A percentile compares a stretch with the other conserved stretches of the same genome.
Evolutionary conservation across 2,329 filamentous ascomycete species (phyloP).

Genomic region (Alternaria sp.): DNA sequence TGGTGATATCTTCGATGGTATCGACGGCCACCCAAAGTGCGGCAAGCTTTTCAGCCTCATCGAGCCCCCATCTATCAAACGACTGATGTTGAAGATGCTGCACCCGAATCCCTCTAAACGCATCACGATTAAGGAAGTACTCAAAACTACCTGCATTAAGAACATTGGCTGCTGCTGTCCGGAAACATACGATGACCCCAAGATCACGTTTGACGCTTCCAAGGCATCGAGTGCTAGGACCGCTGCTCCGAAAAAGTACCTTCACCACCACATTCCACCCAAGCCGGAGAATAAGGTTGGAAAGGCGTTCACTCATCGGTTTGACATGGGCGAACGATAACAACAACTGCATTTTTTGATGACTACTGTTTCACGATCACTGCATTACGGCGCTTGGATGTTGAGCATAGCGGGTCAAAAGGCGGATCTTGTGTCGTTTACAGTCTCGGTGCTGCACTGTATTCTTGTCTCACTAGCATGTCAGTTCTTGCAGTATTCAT

Average conservation of each 20-base stretch:
- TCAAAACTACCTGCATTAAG: conserved; percentile 77
- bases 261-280: conserved; percentile 57
- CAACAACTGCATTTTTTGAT: conserved; percentile 2
- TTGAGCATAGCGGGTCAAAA: conserved; percentile 7
- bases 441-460: conserved; percentile 2
- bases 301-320: conserved; percentile 49
- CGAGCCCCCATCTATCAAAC: conserved; percentile 70
- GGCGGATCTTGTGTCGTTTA: background rate
- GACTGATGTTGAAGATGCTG: conserved; percentile 81
- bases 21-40: conserved; percentile 70
- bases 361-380: conserved; percentile 5
- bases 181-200: conserved; percentile 73
- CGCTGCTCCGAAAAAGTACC: conserved; percentile 50
- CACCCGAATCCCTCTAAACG: conserved; percentile 79
- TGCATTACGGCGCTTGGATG: conserved; percentile 6
- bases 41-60: conserved; percentile 73
- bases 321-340: conserved; percentile 52
- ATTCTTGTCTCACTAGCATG: conserved; percentile 7
- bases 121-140: conserved; percentile 72
- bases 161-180: conserved; percentile 81
- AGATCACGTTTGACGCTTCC: conserved; percentile 68
- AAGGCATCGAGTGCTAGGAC: conserved; percentile 46
- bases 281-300: conserved; percentile 49
- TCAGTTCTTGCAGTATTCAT: background rate
- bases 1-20: conserved; percentile 61